Percentiles rank a stretch among this genome's conserved stretches.
Evolutionary conservation across 129 eudicot species (phyloP).

Genomic region (Gnaphalium uliginosum): DNA sequence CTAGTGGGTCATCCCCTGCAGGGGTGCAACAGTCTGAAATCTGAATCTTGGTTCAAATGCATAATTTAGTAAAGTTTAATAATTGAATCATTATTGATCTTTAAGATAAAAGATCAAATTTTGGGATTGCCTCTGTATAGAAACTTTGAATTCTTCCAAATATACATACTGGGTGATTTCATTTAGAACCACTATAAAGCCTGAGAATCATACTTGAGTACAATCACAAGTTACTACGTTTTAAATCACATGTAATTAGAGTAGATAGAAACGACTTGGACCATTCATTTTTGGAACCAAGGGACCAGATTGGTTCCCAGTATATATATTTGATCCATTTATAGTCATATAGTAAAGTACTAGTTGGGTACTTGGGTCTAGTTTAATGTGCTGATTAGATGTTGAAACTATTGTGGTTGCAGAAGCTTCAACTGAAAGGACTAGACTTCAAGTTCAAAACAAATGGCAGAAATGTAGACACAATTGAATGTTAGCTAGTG

Average conservation of each 20-base stretch:
- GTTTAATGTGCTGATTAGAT: background rate
- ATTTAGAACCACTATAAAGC: too few species aligned
- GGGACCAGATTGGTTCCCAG: background rate
- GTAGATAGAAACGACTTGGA: too few species aligned
- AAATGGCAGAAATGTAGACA: constrained; percentile 31
- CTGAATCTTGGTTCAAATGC: background rate
- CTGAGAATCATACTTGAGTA: too few species aligned
- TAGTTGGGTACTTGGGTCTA: background rate
- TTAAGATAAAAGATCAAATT: too few species aligned
- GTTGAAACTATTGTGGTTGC: constrained; percentile 25
- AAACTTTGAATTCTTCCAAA: too few species aligned
- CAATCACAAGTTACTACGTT: too few species aligned
- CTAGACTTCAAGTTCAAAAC: background rate
- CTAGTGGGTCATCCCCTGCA: background rate
- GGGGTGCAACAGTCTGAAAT: background rate
- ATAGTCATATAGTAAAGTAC: background rate
- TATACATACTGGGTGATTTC: too few species aligned
- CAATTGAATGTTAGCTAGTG: background rate
- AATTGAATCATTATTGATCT: too few species aligned
- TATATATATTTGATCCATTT: background rate
- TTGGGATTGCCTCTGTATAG: too few species aligned
- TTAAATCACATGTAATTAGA: too few species aligned
- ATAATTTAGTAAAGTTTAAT: too few species aligned
- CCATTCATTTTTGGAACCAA: background rate
- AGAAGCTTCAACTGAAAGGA: constrained; percentile 19